Conservation (phyloP, 139 green algal genomes). For the Haematococcus lacustris region DNA sequence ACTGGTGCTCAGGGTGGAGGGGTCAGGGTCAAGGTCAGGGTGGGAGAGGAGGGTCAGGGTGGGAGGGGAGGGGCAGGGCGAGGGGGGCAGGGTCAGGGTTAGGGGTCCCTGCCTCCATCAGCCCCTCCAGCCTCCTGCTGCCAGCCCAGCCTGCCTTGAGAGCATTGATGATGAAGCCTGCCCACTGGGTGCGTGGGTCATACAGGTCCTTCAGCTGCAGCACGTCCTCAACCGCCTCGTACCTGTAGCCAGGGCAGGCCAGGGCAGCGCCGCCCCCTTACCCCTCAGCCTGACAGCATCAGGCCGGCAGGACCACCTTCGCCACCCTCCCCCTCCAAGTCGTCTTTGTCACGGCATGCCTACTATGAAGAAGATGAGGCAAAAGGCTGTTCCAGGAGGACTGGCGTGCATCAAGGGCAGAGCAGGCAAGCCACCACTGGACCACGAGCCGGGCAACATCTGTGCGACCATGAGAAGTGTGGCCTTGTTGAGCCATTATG, state of each 20-base stretch:
- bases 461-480: too few species aligned
- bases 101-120: too few species aligned
- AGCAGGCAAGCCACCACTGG: too few species aligned
- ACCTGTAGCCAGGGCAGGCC: constrained; percentile 26
- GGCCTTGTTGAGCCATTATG: too few species aligned
- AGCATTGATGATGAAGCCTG: constrained; percentile 91
- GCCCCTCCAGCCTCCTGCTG: too few species aligned
- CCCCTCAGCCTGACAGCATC: background rate
- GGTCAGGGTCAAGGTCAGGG: too few species aligned
- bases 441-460: too few species aligned
- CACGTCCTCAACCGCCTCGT: constrained; percentile 94
- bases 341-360: background rate
- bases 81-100: too few species aligned
- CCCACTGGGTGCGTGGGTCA: constrained; percentile 92
- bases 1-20: too few species aligned
- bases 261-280: background rate
- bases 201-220: constrained; percentile 91
- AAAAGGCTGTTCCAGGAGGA: background rate
- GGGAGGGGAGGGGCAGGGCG: too few species aligned
- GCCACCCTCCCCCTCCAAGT: background rate
- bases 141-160: constrained; percentile 61
- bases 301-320: background rate
- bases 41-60: too few species aligned
- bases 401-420: background rate
- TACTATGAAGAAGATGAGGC: background rate